A percentile compares a stretch with the other conserved stretches of the same genome.
Conservation (phyloP, 176 grass and related monocot species). For the Zea luxurians region DNA sequence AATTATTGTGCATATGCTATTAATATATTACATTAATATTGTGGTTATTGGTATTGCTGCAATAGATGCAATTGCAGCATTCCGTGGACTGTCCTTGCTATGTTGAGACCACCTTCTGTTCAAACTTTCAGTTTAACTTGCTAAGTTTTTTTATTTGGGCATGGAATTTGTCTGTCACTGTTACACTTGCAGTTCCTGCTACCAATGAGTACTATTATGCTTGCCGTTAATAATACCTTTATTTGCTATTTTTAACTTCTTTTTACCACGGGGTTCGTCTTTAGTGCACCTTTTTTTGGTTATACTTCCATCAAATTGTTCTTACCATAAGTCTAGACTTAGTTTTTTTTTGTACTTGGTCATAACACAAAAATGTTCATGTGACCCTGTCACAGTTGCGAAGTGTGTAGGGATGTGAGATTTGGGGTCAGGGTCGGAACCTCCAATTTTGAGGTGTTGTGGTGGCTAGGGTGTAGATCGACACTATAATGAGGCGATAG, state of each 20-base stretch:
- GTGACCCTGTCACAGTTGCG: neutral
- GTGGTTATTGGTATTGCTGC: neutral
- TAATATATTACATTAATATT: neutral
- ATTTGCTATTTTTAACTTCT: neutral
- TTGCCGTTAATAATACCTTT: neutral
- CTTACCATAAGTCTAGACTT: slow-evolving; percentile 2
- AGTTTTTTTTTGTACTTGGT: neutral
- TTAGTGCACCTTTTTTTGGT: neutral
- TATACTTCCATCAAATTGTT: slow-evolving; percentile 1
- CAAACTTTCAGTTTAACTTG: too few species aligned
- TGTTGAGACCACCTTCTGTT: neutral
- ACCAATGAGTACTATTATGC: neutral
- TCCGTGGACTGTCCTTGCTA: neutral
- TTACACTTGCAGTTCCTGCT: neutral
- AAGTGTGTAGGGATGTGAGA: too few species aligned
- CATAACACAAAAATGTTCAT: neutral
- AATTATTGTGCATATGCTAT: neutral
- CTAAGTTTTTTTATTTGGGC: neutral
- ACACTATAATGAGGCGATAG: too few species aligned
- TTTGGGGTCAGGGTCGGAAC: too few species aligned
- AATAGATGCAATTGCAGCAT: neutral
- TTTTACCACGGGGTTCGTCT: neutral
- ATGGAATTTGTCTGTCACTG: neutral
- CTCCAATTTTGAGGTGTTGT: too few species aligned
- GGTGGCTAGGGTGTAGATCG: too few species aligned